Evolutionary conservation across 352 stramenopile genomes (phyloP).

Genomic region (Phytopythium kandeliae): DNA sequence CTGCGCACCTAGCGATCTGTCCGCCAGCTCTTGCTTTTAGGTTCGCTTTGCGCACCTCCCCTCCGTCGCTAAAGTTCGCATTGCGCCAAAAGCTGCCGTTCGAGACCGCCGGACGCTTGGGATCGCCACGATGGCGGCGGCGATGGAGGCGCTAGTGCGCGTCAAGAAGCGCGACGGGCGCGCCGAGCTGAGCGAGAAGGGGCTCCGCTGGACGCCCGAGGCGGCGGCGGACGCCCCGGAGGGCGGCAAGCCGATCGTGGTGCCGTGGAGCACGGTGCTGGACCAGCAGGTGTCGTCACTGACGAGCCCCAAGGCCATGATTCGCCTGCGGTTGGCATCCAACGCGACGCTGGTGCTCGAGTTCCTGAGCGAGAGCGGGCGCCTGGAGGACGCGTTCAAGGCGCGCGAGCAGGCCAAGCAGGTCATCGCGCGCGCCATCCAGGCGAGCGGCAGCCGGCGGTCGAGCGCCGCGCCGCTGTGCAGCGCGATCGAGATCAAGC

Average conservation of each 20-base stretch:
- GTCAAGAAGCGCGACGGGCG: conserved; percentile 78
- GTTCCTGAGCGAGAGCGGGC: conserved; percentile 40
- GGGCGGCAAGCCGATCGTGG: conserved; percentile 30
- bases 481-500: conserved; percentile 79
- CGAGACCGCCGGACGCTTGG: no score
- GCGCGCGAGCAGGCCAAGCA: conserved; percentile 66
- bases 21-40: no score
- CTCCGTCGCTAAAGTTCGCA: no score
- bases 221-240: conserved; percentile 15
- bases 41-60: no score
- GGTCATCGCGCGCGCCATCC: conserved; percentile 48
- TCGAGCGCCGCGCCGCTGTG: conserved; percentile 49
- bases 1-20: no score
- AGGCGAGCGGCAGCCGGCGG: conserved; percentile 30
- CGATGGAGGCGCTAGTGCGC: conserved; percentile 49
- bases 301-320: conserved; percentile 73
- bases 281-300: conserved; percentile 80
- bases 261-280: conserved; percentile 63
- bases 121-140: conserved; percentile 14
- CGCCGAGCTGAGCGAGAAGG: conserved; percentile 51
- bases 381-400: conserved; percentile 62
- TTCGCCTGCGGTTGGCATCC: conserved; percentile 61
- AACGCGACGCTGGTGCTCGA: conserved; percentile 68
- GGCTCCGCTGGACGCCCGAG: conserved; percentile 53
- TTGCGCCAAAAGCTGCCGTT: no score